Conservation (phyloP, 345 rosid genomes). For the Ceriops zippeliana region DNA sequence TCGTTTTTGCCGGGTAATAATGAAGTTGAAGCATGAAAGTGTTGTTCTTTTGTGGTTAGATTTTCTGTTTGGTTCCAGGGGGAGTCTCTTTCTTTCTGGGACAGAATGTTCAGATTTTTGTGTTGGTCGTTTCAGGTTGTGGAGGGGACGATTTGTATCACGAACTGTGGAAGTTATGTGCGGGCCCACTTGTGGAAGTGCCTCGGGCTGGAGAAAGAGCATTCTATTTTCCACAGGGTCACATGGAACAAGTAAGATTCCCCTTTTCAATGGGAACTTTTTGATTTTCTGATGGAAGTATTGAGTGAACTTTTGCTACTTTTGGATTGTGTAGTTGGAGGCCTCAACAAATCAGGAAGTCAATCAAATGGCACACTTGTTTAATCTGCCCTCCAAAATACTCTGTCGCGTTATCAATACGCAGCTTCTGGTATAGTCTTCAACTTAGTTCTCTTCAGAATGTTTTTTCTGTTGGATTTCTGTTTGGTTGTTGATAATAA, state of each 20-base stretch:
- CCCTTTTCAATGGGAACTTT: slow-evolving; percentile 5
- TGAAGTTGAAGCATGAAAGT: slow-evolving; percentile 23
- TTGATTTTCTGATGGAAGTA: background rate
- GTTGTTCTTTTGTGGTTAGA: slow-evolving; percentile 1
- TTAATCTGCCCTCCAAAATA: slow-evolving; percentile 69
- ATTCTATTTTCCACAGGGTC: slow-evolving; percentile 91
- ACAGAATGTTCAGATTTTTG: slow-evolving; percentile 11
- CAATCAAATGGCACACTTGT: slow-evolving; percentile 66
- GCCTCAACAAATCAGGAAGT: slow-evolving; percentile 84
- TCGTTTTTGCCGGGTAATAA: slow-evolving; percentile 33
- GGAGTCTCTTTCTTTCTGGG: background rate
- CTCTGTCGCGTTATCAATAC: slow-evolving; percentile 75
- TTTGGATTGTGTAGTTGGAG: slow-evolving; percentile 50
- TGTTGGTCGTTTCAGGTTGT: slow-evolving; percentile 28
- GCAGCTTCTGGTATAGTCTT: slow-evolving; percentile 56
- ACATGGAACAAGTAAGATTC: slow-evolving; percentile 77
- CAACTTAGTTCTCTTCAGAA: background rate
- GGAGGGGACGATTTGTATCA: slow-evolving; percentile 50
- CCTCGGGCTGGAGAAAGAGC: slow-evolving; percentile 64
- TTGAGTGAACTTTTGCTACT: slow-evolving; percentile 8
- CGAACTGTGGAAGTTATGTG: slow-evolving; percentile 82
- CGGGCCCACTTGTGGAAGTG: slow-evolving; percentile 80
- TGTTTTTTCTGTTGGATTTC: background rate
- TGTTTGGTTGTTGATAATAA: background rate
- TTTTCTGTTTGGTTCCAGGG: slow-evolving; percentile 11